A percentile compares a stretch with the other conserved stretches of the same genome.
Evolutionary conservation across 2,329 filamentous ascomycete genomes (phyloP).

Genomic region (Aspergillus hortae): DNA sequence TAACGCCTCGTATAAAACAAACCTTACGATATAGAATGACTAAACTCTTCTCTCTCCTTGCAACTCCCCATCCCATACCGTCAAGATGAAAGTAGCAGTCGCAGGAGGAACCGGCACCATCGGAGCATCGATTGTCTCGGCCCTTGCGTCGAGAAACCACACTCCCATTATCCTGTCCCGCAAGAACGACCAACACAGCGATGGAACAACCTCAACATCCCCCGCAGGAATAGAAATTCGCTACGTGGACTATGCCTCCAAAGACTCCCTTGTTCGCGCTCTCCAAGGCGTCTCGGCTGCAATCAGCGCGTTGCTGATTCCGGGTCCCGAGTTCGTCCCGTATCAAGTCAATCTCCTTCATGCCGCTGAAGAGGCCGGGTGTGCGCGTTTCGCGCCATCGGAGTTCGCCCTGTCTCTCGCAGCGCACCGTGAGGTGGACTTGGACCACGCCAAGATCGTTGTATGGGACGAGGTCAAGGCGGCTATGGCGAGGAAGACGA

Average conservation of each 20-base stretch:
- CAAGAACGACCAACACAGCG: slow-evolving; percentile 5
- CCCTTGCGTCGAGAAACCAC: slow-evolving; percentile 19
- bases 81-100: neutral
- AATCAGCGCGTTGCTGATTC: slow-evolving; percentile 21
- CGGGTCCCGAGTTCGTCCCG: slow-evolving; percentile 17
- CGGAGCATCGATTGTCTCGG: slow-evolving; percentile 13
- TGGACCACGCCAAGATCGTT: slow-evolving; percentile 18
- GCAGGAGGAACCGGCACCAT: slow-evolving; percentile 4
- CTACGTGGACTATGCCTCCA: slow-evolving; percentile 25
- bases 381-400: slow-evolving; percentile 46
- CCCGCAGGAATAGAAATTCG: slow-evolving; percentile 13
- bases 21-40: too few relatives aligned
- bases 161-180: slow-evolving; percentile 28
- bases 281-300: slow-evolving; percentile 22
- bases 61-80: neutral
- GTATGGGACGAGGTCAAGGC: slow-evolving; percentile 25
- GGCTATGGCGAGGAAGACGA: slow-evolving; percentile 11
- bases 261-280: slow-evolving; percentile 17
- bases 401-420: slow-evolving; percentile 32
- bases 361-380: slow-evolving; percentile 43
- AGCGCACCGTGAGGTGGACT: slow-evolving; percentile 16
- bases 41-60: neutral
- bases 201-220: neutral
- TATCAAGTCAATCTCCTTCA: slow-evolving; percentile 40
- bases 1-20: too few relatives aligned